Evolutionary conservation across 2,329 filamentous ascomycete species (phyloP).

Genomic region (Pseudogymnoascus sp.): DNA sequence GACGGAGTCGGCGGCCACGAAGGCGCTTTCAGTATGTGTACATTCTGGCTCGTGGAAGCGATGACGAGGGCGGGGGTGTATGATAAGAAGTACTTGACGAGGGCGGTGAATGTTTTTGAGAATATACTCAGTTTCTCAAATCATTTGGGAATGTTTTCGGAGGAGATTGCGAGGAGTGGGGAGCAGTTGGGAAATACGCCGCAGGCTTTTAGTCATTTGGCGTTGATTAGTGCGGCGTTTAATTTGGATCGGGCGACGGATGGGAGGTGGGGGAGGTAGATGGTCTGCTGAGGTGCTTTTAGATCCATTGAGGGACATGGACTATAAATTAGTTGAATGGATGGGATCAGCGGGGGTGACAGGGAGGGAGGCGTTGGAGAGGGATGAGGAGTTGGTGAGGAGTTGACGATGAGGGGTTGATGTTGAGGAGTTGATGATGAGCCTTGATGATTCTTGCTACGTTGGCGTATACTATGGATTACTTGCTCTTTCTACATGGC

Average conservation of each 20-base stretch:
- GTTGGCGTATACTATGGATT: background rate
- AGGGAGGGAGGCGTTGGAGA: too few relatives aligned
- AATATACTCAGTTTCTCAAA: constrained; percentile 71
- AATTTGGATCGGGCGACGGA: constrained; percentile 52
- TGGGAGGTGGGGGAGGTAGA: background rate
- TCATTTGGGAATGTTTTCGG: constrained; percentile 69
- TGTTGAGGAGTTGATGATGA: background rate
- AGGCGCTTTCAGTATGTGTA: constrained; percentile 74
- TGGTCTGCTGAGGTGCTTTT: too few relatives aligned
- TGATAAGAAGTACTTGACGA: constrained; percentile 52
- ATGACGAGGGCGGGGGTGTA: constrained; percentile 60
- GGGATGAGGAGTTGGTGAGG: too few relatives aligned
- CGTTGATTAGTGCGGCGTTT: constrained; percentile 68
- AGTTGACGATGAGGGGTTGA: too few relatives aligned
- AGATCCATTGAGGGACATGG: too few relatives aligned
- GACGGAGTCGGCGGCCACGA: constrained; percentile 68
- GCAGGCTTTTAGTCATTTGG: constrained; percentile 69
- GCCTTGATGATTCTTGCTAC: background rate
- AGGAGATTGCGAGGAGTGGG: constrained; percentile 66
- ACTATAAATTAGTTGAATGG: too few relatives aligned
- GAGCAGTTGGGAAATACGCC: constrained; percentile 75
- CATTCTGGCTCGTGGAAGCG: constrained; percentile 74
- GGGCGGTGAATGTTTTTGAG: constrained; percentile 63
- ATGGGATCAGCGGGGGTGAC: too few relatives aligned
- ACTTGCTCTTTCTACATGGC: background rate